Conservation (phyloP, 495 filamentous ascomycete species). For the Podospora comata region DNA sequence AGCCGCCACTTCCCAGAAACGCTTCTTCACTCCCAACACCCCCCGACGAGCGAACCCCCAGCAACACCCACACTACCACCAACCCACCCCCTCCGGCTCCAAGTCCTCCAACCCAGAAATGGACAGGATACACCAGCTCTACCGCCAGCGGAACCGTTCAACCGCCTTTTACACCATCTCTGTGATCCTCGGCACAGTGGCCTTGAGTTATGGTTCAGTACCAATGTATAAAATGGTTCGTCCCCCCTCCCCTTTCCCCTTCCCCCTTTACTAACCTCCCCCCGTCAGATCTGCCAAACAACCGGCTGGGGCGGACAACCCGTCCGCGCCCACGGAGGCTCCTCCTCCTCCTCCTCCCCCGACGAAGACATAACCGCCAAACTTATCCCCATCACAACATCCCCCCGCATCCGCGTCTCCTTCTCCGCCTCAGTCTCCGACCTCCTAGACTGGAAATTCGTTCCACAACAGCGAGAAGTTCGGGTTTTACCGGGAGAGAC, state of each 20-base stretch:
- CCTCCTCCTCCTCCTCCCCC: slow-evolving; percentile 29
- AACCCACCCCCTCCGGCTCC: slow-evolving; percentile 27
- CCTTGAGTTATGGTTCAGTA: slow-evolving; percentile 91
- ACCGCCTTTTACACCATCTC: slow-evolving; percentile 74
- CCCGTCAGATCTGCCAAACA: slow-evolving; percentile 84
- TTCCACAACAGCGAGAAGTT: slow-evolving; percentile 94
- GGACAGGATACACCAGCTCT: slow-evolving; percentile 54
- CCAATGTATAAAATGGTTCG: slow-evolving; percentile 94
- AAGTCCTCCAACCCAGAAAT: slow-evolving; percentile 33
- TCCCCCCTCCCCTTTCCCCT: slow-evolving; percentile 1
- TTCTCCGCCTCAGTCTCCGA: slow-evolving; percentile 95
- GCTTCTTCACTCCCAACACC: slow-evolving; percentile 25
- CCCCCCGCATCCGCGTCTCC: slow-evolving; percentile 87
- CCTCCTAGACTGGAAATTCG: slow-evolving; percentile 95
- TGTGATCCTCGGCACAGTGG: slow-evolving; percentile 83
- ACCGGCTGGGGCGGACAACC: slow-evolving; percentile 95
- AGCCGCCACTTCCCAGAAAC: slow-evolving; percentile 13
- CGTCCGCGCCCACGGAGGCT: slow-evolving; percentile 67
- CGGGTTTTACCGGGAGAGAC: slow-evolving; percentile 94
- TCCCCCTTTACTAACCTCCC: neutral
- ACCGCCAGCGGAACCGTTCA: slow-evolving; percentile 56
- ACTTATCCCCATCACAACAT: slow-evolving; percentile 73
- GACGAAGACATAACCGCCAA: slow-evolving; percentile 66
- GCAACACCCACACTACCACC: slow-evolving; percentile 16
- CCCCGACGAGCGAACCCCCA: slow-evolving; percentile 17